Evolutionary conservation across 2,329 filamentous ascomycete genomes (phyloP), one percentile per base, ranked within the genome.

Genomic region (Neospermospora avenae): DNA sequence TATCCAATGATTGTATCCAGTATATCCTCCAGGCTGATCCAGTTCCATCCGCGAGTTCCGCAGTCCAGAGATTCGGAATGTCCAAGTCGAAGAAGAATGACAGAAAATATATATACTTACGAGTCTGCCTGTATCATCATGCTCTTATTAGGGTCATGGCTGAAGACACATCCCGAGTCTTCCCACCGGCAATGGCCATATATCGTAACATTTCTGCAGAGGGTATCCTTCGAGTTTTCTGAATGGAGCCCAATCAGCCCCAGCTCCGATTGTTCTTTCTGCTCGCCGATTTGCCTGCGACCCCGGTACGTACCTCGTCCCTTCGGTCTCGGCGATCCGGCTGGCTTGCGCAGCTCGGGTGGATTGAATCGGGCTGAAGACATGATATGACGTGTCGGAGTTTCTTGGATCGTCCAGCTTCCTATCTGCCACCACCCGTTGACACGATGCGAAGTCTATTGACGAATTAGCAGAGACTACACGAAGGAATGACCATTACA

Each of bases 171-270:
- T 62, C 83, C 91, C 77, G 90, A 88, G 72, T 96, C 91, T 78
- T 96, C 90, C 76, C 92, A 96, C 65, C 91, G 88, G 75, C 92
- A 97, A 76, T 93, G 90, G 58, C 92, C 92, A 74, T 96, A 96
- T 70, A 97, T 96, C 63, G 92, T 84, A 63, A 97, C 88, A 76
- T 97, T 96, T 72, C 92, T 88, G 77, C 92, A 97, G 59, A 93
- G 83, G 6, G 91, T 96, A 73, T 96, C 92, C 77, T 93, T 96
- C 55, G 84, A 79, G 74, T 89, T 90, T 77, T 90, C 88, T 64
- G 49, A 59, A 48, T 59, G 59, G 24, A 48, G 22, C 42, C 49
- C 28, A 39, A 64, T 71, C 65, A 70, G 67, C 55, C 59, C 71
- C 65, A 70, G 67, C 55, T 58, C 28, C 31, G 8, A 24, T 42